Conservation (phyloP, 2,329 filamentous ascomycete species). For the Colletotrichum chrysophilum region DNA sequence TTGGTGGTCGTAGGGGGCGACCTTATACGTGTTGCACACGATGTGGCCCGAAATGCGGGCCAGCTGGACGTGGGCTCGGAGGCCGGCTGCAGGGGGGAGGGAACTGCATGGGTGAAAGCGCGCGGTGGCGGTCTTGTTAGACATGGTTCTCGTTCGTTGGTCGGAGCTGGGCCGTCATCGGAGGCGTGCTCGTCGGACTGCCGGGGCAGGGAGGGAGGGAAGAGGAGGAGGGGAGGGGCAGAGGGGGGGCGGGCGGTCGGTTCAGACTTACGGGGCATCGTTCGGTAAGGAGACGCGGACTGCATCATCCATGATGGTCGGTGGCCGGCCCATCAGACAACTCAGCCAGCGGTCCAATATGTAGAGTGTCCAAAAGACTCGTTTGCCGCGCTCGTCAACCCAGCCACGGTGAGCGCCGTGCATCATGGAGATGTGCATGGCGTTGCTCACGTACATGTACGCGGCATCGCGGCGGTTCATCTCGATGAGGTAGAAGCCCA, state of each 20-base stretch:
- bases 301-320: constrained; percentile 51
- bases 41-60: constrained; percentile 53
- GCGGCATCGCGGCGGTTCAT: constrained; percentile 54
- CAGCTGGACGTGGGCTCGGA: constrained; percentile 51
- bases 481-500: constrained; percentile 55
- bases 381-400: constrained; percentile 47
- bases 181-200: neutral
- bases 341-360: constrained; percentile 55
- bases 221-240: neutral
- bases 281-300: constrained; percentile 47
- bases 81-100: constrained; percentile 48
- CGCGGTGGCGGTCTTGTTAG: neutral
- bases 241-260: neutral
- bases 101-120: constrained; percentile 31
- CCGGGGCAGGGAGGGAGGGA: neutral
- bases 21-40: constrained; percentile 50
- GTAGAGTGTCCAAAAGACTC: constrained; percentile 58
- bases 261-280: constrained; percentile 42
- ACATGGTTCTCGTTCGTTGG: neutral
- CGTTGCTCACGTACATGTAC: constrained; percentile 50
- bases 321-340: constrained; percentile 54
- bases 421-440: constrained; percentile 53
- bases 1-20: constrained; percentile 35
- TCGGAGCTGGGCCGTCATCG: neutral
- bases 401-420: constrained; percentile 52